Conservation (phyloP, 2,329 filamentous ascomycete species). For the Westerdykella aurantiaca region DNA sequence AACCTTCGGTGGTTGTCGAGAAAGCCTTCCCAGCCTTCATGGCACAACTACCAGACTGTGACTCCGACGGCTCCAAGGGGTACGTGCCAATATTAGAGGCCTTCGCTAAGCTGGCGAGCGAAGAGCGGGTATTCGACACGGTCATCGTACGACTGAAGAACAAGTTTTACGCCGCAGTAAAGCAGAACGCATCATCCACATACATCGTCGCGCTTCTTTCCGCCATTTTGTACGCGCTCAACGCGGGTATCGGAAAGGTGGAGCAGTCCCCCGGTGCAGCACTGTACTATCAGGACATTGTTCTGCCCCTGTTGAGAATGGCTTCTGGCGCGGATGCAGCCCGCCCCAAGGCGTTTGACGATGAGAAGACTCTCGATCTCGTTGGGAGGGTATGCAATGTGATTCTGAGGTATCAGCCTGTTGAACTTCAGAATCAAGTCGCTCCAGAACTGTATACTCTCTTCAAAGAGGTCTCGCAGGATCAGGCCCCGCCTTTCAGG, state of each 20-base stretch:
- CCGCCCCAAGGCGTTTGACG: constrained; percentile 33
- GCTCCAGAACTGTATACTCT: constrained; percentile 51
- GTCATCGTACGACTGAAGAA: constrained; percentile 58
- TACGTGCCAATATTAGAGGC: constrained; percentile 57
- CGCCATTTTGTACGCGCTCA: constrained; percentile 57
- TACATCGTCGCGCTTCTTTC: constrained; percentile 58
- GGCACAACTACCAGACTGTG: constrained; percentile 56
- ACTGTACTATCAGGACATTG: constrained; percentile 44
- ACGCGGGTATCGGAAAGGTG: constrained; percentile 49
- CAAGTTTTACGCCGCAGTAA: constrained; percentile 54
- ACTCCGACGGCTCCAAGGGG: constrained; percentile 40
- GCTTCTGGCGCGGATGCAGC: constrained; percentile 29
- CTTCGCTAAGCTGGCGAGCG: constrained; percentile 58
- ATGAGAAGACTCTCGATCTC: constrained; percentile 52
- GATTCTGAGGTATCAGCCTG: constrained; percentile 51
- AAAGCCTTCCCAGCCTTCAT: constrained; percentile 62
- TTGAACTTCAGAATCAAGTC: constrained; percentile 47
- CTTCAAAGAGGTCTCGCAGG: constrained; percentile 37
- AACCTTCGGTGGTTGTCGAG: constrained; percentile 57
- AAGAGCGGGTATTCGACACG: constrained; percentile 59
- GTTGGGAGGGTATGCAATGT: constrained; percentile 57
- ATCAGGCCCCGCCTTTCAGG: constrained; percentile 30
- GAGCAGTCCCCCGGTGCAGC: constrained; percentile 36
- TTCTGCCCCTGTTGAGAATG: constrained; percentile 39
- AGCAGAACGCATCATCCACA: constrained; percentile 45